Evolutionary conservation across 257 asterid genomes (phyloP).

Genomic region (Solanum paucissectum): DNA sequence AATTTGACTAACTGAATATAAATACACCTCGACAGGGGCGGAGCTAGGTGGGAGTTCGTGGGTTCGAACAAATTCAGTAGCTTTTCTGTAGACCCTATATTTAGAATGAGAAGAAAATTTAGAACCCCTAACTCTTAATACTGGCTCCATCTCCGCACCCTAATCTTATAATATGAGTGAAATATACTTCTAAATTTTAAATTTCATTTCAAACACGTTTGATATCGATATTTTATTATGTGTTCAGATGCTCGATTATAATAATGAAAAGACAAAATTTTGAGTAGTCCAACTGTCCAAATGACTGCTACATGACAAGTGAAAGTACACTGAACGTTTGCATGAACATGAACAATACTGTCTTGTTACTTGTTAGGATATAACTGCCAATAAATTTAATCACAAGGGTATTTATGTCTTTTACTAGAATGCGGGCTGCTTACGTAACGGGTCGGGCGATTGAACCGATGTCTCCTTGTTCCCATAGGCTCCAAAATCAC

Average conservation of each 20-base stretch:
- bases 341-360: not conserved
- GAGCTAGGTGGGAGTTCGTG: no score
- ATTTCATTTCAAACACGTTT: accelerated
- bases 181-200: no score
- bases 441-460: conserved; percentile 22
- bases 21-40: no score
- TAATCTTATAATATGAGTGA: no score
- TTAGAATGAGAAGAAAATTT: no score
- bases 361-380: not conserved
- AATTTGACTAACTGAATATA: no score
- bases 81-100: no score
- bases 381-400: not conserved
- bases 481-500: conserved; percentile 9
- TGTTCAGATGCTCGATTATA: not conserved
- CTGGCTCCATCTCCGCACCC: no score
- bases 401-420: not conserved
- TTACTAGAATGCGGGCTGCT: conserved; percentile 2
- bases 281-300: not conserved
- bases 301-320: not conserved
- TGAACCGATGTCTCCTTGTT: conserved; percentile 8
- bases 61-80: no score
- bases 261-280: not conserved
- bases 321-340: conserved; percentile 4
- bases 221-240: not conserved
- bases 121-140: no score